Percentiles rank a stretch among this genome's conserved stretches.
Evolutionary conservation across 2,329 filamentous ascomycete genomes (phyloP).

Genomic region (Coniochaeta pulveracea): DNA sequence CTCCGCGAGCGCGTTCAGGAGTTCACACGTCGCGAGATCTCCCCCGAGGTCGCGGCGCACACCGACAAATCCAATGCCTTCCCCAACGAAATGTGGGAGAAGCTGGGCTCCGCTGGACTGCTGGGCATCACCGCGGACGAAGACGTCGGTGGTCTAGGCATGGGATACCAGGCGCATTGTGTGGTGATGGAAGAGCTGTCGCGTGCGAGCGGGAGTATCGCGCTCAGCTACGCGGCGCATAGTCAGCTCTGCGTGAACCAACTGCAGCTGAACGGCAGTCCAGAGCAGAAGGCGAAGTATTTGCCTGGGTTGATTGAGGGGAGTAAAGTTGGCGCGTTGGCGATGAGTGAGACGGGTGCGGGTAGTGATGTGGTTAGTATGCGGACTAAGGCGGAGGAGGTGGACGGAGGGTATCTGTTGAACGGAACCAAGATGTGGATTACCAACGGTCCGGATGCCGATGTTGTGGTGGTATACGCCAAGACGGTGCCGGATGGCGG

Average conservation of each 20-base stretch:
- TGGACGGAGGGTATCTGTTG: conserved; percentile 75
- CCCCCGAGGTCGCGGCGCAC: conserved; percentile 66
- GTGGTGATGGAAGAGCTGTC: conserved; percentile 92
- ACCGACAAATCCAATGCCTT: conserved; percentile 87
- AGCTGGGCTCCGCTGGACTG: conserved; percentile 83
- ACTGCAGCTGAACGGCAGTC: conserved; percentile 75
- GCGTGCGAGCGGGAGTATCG: conserved; percentile 73
- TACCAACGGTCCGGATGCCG: conserved; percentile 93
- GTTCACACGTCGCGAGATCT: conserved; percentile 79
- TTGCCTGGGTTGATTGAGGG: conserved; percentile 75
- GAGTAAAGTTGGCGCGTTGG: conserved; percentile 72
- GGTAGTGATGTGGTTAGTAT: conserved; percentile 94
- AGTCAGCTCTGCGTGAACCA: conserved; percentile 96
- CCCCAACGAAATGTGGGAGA: conserved; percentile 83
- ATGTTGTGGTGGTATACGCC: conserved; percentile 89
- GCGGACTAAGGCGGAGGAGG: conserved; percentile 71
- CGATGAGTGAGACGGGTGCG: conserved; percentile 88
- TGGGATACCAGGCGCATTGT: conserved; percentile 96
- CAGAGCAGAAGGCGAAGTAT: conserved; percentile 68
- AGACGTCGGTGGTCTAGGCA: conserved; percentile 74
- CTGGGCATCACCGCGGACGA: conserved; percentile 91
- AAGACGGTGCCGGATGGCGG: conserved; percentile 75
- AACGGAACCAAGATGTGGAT: conserved; percentile 99
- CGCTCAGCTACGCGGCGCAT: conserved; percentile 88
- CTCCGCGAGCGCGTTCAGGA: conserved; percentile 77